Evolutionary conservation across 2,329 filamentous ascomycete genomes (phyloP).

Genomic region (Alternaria incomplexa): DNA sequence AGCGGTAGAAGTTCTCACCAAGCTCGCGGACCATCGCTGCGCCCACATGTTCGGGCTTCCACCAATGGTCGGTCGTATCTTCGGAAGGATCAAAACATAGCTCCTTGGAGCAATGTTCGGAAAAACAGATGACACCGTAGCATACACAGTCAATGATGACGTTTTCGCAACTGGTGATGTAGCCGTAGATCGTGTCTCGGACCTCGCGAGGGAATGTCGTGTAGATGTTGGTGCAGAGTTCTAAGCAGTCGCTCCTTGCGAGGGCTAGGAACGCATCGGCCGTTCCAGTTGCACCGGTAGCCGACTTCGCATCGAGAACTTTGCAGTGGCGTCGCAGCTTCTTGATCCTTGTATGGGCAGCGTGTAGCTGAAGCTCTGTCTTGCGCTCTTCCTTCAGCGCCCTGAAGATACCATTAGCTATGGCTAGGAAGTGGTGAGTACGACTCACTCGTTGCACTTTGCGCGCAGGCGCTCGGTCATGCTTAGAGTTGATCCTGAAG

Average conservation of each 20-base stretch:
- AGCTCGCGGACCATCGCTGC: background rate
- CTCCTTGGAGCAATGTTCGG: too few species aligned
- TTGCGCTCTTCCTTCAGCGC: background rate
- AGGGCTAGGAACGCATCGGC: background rate
- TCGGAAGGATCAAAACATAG: too few species aligned
- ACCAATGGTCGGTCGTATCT: too few species aligned
- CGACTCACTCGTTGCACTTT: background rate
- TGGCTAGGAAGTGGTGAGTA: too few species aligned
- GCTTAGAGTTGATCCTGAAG: accelerated
- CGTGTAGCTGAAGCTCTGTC: background rate
- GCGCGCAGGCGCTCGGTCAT: background rate
- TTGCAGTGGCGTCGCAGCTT: background rate
- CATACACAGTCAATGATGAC: background rate
- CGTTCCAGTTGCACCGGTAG: too few species aligned
- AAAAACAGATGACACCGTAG: too few species aligned
- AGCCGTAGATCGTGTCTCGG: constrained; percentile 6
- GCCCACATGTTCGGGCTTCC: background rate
- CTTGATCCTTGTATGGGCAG: background rate
- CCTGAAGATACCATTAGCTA: background rate
- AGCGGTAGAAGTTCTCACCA: background rate
- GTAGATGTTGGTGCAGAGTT: background rate
- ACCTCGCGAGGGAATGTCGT: constrained; percentile 3
- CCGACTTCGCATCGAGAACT: too few species aligned
- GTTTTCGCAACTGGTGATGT: background rate
- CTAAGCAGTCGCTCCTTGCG: background rate